Percentiles rank a stretch among this genome's conserved stretches.
phyloP scores from a whole-genome alignment of 305 asterid genomes.

The Fraxinus greggii region DNA sequence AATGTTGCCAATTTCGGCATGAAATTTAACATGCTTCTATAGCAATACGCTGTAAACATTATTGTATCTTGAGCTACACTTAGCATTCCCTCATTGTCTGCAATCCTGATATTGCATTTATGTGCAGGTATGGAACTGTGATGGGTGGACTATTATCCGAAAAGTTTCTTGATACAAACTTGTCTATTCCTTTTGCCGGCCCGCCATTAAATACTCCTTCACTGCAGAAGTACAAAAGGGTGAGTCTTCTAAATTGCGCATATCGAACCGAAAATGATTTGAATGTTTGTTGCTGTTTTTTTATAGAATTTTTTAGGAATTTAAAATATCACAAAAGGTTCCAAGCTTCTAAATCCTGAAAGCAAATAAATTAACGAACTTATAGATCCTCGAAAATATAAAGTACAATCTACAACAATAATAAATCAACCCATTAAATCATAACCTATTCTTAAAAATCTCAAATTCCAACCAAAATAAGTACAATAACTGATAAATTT shows the following conservation, averaged over 20 bases:
- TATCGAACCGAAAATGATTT: background rate
- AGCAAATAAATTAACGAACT: background rate
- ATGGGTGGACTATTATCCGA: constrained; percentile 96
- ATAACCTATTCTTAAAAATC: background rate
- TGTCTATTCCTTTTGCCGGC: constrained; percentile 88
- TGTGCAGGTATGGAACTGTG: constrained; percentile 85
- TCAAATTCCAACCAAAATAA: background rate
- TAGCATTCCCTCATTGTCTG: background rate
- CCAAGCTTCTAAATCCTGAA: background rate
- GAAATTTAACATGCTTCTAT: background rate
- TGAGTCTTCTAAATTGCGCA: constrained; percentile 27
- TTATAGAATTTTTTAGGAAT: background rate
- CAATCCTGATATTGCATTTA: constrained; percentile 17
- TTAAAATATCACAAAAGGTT: background rate
- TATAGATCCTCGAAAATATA: background rate
- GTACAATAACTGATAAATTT: background rate
- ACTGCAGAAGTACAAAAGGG: constrained; percentile 94
- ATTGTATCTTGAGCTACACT: background rate
- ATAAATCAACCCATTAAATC: background rate
- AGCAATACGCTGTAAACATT: background rate
- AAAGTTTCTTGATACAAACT: constrained; percentile 83
- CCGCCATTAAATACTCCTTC: constrained; percentile 90
- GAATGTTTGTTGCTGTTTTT: background rate
- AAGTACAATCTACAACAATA: background rate
- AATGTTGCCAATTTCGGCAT: background rate